Percentiles rank a stretch among this genome's conserved stretches.
Conservation (phyloP, 2,329 filamentous ascomycete species). For the Colletotrichum lentis region DNA sequence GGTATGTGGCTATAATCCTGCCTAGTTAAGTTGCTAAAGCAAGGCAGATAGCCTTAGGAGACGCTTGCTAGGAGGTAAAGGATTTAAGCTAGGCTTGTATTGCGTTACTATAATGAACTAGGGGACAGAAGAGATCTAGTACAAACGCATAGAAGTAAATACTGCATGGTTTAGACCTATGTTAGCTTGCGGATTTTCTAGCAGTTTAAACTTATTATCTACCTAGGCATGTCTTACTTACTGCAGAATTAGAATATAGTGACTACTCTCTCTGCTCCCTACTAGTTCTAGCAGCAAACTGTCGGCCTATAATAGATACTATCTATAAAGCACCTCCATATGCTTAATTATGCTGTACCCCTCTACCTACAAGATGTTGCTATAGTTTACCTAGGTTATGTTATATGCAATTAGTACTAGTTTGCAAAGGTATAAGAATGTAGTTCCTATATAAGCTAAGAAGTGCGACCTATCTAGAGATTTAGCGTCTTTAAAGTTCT, state of each 20-base stretch:
- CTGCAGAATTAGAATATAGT: constrained; percentile 26
- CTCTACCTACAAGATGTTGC: not conserved
- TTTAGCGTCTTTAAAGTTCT: not conserved
- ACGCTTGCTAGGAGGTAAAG: constrained; percentile 19
- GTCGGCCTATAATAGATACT: constrained; percentile 16
- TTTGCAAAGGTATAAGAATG: constrained; percentile 13
- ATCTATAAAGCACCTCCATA: constrained; percentile 15
- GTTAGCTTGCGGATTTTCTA: not conserved
- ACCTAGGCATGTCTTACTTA: not conserved
- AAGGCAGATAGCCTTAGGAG: constrained; percentile 12
- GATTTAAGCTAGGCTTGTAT: constrained; percentile 13
- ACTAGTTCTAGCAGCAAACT: constrained; percentile 9
- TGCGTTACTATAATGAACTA: constrained; percentile 3
- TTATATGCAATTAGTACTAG: constrained; percentile 19
- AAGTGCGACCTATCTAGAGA: not conserved
- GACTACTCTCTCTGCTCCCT: constrained; percentile 1
- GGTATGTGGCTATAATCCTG: not conserved
- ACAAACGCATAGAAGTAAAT: constrained; percentile 19
- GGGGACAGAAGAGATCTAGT: constrained; percentile 20
- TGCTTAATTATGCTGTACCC: not conserved
- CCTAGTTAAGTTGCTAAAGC: constrained; percentile 3
- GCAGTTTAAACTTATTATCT: not conserved
- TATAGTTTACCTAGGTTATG: constrained; percentile 25
- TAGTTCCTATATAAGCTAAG: not conserved
- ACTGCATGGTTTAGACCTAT: not conserved